Base-by-base conservation (phyloP, 352 stramenopile species). In the Elongisporangium senticosum region DNA sequence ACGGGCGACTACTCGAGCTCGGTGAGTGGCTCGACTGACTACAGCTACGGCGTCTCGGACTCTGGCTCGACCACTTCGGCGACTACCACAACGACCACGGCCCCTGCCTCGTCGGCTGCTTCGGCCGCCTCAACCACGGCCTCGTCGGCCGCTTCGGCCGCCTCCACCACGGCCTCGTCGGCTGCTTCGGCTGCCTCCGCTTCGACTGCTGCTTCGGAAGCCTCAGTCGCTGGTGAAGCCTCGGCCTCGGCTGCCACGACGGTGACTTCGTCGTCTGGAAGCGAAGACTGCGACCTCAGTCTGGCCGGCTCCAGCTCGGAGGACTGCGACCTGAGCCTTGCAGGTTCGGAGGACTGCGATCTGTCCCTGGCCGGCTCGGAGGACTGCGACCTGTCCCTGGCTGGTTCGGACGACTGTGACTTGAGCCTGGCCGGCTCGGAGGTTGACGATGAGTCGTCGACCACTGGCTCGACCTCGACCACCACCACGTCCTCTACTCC, bases 141-240 rank as follows among this genome's bases (percentile, higher is more conserved):
- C 57, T 66, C 56, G 62, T 71, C 72, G 66, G 61, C 81, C 22
- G 67, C 62, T 33, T 67, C 64, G 14, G 71, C 61, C 83, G 59
- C 43, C 0, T 58, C 26, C 50, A 68, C 53, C 33, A 59, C 51
- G 23, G 53, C 64, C 71, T 73, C 49, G 83, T 10, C 65, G 72
- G 2, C 51, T 83, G 3, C 72, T 81, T 28, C 49, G 40, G 5
- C n/a, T 59, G 64, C 39, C 76, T 73, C 73, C 76, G 80, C 28
- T 52, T 72, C 13, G 72, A 76, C 59, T 65, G 62, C 23, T 61
- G 59, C 60, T 72, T 64, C 50, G 67, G 61, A 8, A 33, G 51
- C 3, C n/a, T 73, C 15, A 52, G 53, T 23, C 55, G 63, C 6
- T 26, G 28, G 26, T 8, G 51, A 39, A 58, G 50, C 51, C 59